Evolutionary conservation across 192 early-diverging fungal species (phyloP), one percentile per base, ranked within the genome.

Genomic region (Coemansia sp.): DNA sequence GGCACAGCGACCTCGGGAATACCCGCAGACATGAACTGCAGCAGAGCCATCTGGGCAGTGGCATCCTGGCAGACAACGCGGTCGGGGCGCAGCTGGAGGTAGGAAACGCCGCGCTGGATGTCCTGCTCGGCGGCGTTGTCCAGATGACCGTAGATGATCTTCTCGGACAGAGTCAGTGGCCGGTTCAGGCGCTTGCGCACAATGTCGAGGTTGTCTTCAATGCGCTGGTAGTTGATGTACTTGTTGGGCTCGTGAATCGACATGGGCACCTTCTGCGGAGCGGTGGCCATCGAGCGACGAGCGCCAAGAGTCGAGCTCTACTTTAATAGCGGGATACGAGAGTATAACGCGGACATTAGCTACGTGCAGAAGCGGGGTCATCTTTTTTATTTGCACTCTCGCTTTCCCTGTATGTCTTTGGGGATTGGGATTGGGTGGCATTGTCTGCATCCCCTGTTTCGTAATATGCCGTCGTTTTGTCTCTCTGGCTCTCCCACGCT

Each of bases 11-110:
- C 94, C 22, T 87, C 86, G 43, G 86, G 84, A 21, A 91, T 82
- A 62, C 89, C 87, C 39, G 93, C 90, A 50, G 94, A 91, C 90
- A 98, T 95, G 78, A 98, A 98, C 82, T 98, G 95, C 43, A 98
- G 83, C 64, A 98, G 73, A 33, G 93, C 95, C 92, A 92, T 96
- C 78, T 96, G 94, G 55, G 95, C 95, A 61, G 95, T 98, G 55
- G 96, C 94, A 73, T 96, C 96, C 81, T 98, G 96, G 80, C 92
- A 96, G 47, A 94, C 96, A 81, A 98, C 96, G 69, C 96, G 94
- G 82, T 98, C 96, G 42, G 96, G 96, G 53, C 93, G 91, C 61
- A 98, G 86, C 82, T 90, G 93, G 59, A 98, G 85, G 80, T 98
- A 98, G 25, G 90, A 92, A 62, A 84, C 67, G 27, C 94, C 96